Conservation (phyloP, 2,329 filamentous ascomycete species). For the Fusarium sp. region DNA sequence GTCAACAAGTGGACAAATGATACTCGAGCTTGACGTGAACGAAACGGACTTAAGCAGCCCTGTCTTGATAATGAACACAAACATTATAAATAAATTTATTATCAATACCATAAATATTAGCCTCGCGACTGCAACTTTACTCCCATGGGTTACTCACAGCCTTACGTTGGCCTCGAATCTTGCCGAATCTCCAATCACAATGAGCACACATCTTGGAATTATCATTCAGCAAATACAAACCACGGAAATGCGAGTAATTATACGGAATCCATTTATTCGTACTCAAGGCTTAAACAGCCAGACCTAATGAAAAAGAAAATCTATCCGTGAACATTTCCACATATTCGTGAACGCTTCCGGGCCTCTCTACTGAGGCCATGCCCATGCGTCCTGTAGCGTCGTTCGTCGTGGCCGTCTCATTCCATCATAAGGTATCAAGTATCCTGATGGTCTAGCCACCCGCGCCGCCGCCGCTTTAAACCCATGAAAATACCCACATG, state of each 20-base stretch:
- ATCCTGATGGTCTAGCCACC: slow-evolving; percentile 41
- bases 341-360: slow-evolving; percentile 42
- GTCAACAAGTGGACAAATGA: too few species aligned
- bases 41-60: too few species aligned
- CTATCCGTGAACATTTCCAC: slow-evolving; percentile 46
- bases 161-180: too few species aligned
- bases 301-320: slow-evolving; percentile 43
- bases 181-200: background rate
- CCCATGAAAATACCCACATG: slow-evolving; percentile 43
- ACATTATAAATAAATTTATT: too few species aligned
- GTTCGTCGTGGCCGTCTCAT: slow-evolving; percentile 32
- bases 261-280: slow-evolving; percentile 35
- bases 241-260: background rate
- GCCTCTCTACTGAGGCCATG: slow-evolving; percentile 44
- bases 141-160: too few species aligned
- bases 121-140: too few species aligned
- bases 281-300: slow-evolving; percentile 36
- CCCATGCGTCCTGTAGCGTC: slow-evolving; percentile 43
- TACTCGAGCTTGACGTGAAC: too few species aligned
- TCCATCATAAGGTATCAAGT: slow-evolving; percentile 37
- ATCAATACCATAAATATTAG: too few species aligned
- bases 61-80: too few species aligned
- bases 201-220: too few species aligned
- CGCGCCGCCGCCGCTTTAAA: slow-evolving; percentile 31
- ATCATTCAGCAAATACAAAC: background rate